phyloP scores from a whole-genome alignment of 345 rosid species.

The Citrus reticulata region DNA sequence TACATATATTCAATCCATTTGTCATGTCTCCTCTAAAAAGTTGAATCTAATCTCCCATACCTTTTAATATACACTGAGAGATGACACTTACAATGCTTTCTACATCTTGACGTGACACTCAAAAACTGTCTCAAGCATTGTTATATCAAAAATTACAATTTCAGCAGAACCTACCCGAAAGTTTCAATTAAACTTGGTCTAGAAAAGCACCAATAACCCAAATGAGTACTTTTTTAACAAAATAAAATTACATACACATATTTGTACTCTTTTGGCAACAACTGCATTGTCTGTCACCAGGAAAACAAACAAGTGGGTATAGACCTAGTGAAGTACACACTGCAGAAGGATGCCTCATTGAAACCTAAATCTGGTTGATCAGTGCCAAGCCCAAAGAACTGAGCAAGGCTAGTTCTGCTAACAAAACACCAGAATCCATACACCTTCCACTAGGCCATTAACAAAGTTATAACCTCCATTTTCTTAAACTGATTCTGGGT shows the following conservation, averaged over 20 bases:
- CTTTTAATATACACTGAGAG: too few species aligned
- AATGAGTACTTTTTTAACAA: not conserved
- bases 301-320: not conserved
- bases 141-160: not conserved
- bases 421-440: not conserved
- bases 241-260: not conserved
- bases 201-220: not conserved
- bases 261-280: not conserved
- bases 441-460: not conserved
- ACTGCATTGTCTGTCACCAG: not conserved
- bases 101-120: not conserved
- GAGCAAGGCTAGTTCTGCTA: not conserved
- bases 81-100: not conserved
- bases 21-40: not conserved
- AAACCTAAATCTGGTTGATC: not conserved
- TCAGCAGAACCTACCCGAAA: not conserved
- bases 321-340: not conserved
- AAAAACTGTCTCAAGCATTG: not conserved
- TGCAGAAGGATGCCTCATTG: not conserved
- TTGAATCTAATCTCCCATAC: not conserved
- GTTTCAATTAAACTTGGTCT: not conserved
- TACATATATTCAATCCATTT: not conserved
- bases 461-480: not conserved
- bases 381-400: not conserved
- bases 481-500: not conserved